A percentile compares a stretch with the other conserved stretches of the same genome.
Evolutionary conservation across 129 eudicot species (phyloP).

Genomic region (Arctium lappa): DNA sequence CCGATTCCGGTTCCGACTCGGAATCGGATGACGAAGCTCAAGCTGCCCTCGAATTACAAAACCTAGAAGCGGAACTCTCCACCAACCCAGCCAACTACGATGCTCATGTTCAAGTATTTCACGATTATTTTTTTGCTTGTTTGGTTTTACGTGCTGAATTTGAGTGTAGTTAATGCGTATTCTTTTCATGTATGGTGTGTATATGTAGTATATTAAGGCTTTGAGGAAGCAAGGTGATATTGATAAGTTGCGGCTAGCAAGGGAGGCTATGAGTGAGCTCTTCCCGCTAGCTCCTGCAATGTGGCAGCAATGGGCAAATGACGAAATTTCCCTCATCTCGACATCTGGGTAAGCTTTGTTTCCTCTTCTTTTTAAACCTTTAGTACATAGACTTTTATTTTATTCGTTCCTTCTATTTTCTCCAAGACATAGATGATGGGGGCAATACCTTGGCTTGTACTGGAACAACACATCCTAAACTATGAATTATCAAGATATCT

Average conservation of each 20-base stretch:
- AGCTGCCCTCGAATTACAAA: constrained; percentile 47
- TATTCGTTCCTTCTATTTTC: not conserved
- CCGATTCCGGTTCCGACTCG: constrained; percentile 56
- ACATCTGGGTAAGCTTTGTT: constrained; percentile 38
- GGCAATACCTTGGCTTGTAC: not conserved
- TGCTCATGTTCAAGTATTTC: constrained; percentile 72
- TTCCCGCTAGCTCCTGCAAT: constrained; percentile 77
- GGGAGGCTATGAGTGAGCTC: constrained; percentile 79
- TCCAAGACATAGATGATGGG: not conserved
- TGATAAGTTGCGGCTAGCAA: constrained; percentile 78
- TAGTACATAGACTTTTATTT: not conserved
- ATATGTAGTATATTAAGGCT: constrained; percentile 53
- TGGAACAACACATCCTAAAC: not conserved
- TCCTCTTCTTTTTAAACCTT: not conserved
- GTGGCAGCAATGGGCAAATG: constrained; percentile 99
- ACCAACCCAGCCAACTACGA: constrained; percentile 72
- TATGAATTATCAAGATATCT: not conserved
- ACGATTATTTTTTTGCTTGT: not conserved
- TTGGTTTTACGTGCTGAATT: not conserved
- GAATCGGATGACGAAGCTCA: constrained; percentile 74
- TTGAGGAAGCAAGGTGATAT: constrained; percentile 87
- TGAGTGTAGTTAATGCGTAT: not conserved
- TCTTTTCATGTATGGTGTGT: constrained; percentile 2
- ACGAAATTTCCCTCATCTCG: constrained; percentile 53
- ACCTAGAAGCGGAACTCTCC: constrained; percentile 58